These are phyloP conservation scores for Trichocomaceae sp. DNA, from an alignment of 2,329 filamentous ascomycete genomes.

Conservation along the genomic window DNA sequence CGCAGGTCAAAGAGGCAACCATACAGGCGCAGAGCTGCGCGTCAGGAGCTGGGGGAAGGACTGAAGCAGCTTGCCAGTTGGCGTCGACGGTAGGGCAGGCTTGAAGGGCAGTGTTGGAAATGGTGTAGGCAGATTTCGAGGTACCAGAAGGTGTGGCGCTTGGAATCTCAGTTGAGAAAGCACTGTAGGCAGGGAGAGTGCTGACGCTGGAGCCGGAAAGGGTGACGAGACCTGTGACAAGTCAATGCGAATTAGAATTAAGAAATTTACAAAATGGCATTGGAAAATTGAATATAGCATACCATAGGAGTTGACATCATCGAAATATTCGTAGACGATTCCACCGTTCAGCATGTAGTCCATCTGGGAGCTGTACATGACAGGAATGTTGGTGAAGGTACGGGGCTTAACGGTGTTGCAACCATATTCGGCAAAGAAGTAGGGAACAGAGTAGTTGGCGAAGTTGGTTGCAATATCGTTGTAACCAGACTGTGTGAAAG, in stretches of 20 bases:
- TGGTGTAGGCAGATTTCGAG: slow-evolving; percentile 60
- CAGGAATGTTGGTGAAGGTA: slow-evolving; percentile 75
- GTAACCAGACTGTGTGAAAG: slow-evolving; percentile 73
- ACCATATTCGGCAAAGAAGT: slow-evolving; percentile 98
- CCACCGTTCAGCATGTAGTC: slow-evolving; percentile 83
- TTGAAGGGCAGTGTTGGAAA: slow-evolving; percentile 62
- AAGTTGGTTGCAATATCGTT: slow-evolving; percentile 79
- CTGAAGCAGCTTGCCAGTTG: slow-evolving; percentile 61
- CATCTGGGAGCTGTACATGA: slow-evolving; percentile 77
- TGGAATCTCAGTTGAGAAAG: slow-evolving; percentile 63
- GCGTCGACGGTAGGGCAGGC: slow-evolving; percentile 62
- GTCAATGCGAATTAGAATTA: slow-evolving; percentile 6
- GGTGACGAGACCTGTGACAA: slow-evolving; percentile 42
- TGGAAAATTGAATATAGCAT: slow-evolving; percentile 22
- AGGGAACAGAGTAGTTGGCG: slow-evolving; percentile 78
- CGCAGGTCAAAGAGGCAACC: slow-evolving; percentile 65
- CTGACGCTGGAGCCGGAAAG: slow-evolving; percentile 58
- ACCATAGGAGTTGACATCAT: slow-evolving; percentile 86
- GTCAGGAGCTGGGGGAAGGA: slow-evolving; percentile 79
- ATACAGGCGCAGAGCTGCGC: slow-evolving; percentile 77
- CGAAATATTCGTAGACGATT: slow-evolving; percentile 98
- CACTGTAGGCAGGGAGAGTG: slow-evolving; percentile 67
- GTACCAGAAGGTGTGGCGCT: slow-evolving; percentile 61
- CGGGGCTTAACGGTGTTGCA: slow-evolving; percentile 73
- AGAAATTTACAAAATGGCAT: slow-evolving; percentile 6